Percentiles rank a stretch among this genome's conserved stretches.
phyloP scores from a whole-genome alignment of 805 yeast species.

The Candida palmyrensis region DNA sequence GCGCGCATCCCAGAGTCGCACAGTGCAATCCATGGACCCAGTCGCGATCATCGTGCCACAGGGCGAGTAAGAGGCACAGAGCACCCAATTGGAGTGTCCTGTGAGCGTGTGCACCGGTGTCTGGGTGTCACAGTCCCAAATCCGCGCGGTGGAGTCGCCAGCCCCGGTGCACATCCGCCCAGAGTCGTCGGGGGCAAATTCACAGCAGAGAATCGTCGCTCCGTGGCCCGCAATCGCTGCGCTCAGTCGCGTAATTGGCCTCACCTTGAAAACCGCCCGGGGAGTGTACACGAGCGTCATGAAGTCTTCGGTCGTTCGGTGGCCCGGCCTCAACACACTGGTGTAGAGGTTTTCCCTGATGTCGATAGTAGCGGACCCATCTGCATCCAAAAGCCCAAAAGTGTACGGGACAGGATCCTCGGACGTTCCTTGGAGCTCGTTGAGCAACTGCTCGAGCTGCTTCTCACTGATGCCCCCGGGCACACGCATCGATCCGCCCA shows the following conservation, averaged over 20 bases:
- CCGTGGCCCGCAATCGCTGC: slow-evolving; percentile 96
- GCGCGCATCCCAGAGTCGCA: slow-evolving; percentile 80
- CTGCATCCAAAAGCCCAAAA: slow-evolving; percentile 56
- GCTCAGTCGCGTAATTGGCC: slow-evolving; percentile 82
- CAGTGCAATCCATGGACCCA: slow-evolving; percentile 90
- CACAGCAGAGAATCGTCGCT: slow-evolving; percentile 84
- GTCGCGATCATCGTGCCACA: slow-evolving; percentile 90
- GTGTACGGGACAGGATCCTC: slow-evolving; percentile 91
- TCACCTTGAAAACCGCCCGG: slow-evolving; percentile 89
- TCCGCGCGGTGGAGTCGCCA: slow-evolving; percentile 92
- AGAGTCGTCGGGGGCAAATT: slow-evolving; percentile 87
- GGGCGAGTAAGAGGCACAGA: slow-evolving; percentile 89
- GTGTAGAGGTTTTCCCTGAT: slow-evolving; percentile 72
- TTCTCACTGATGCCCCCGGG: slow-evolving; percentile 84
- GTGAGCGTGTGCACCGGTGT: slow-evolving; percentile 76
- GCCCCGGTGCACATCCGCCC: slow-evolving; percentile 90
- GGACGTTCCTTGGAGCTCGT: slow-evolving; percentile 61
- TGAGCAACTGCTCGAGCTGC: slow-evolving; percentile 83
- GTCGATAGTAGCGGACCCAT: slow-evolving; percentile 46
- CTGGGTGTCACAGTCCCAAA: slow-evolving; percentile 95
- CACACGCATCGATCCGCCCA: slow-evolving; percentile 82
- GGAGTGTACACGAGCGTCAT: slow-evolving; percentile 90
- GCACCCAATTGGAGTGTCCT: slow-evolving; percentile 93
- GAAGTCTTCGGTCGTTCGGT: slow-evolving; percentile 88
- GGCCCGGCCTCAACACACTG: slow-evolving; percentile 80